Conservation (phyloP, 2,329 filamentous ascomycete genomes). For the Ilyonectria robusta region DNA sequence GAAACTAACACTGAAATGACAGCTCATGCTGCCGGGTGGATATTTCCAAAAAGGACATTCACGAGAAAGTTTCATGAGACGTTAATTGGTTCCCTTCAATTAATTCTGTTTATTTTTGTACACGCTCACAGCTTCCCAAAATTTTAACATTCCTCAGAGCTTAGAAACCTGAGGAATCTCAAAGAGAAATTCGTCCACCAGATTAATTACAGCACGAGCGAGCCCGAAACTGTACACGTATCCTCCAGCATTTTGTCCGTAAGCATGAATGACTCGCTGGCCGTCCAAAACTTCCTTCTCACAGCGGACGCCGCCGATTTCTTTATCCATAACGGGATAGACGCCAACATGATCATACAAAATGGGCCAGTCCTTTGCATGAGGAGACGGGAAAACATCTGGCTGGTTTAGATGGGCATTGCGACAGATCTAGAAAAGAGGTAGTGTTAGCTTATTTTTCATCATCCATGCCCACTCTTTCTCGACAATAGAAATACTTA, state of each 20-base stretch:
- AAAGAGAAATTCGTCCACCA: constrained; percentile 8
- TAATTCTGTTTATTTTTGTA: no score
- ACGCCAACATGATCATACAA: constrained; percentile 31
- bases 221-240: constrained; percentile 43
- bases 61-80: no score
- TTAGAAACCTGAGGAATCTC: constrained; percentile 1
- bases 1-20: no score
- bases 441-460: no score
- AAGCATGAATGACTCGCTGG: constrained; percentile 37
- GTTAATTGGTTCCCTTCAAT: no score
- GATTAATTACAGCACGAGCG: constrained; percentile 11
- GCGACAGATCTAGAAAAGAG: constrained; percentile 11
- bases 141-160: no score
- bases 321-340: constrained; percentile 21
- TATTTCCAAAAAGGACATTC: no score
- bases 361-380: constrained; percentile 25
- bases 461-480: no score
- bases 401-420: constrained; percentile 25
- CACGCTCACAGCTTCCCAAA: no score
- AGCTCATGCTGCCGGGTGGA: no score
- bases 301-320: constrained; percentile 23
- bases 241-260: constrained; percentile 38
- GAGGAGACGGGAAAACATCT: constrained; percentile 29
- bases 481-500: background rate
- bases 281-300: constrained; percentile 29